Evolutionary conservation across 768 basidiomycete genomes (phyloP), one percentile per base, ranked within the genome.

Genomic region (Trametes cingulata): DNA sequence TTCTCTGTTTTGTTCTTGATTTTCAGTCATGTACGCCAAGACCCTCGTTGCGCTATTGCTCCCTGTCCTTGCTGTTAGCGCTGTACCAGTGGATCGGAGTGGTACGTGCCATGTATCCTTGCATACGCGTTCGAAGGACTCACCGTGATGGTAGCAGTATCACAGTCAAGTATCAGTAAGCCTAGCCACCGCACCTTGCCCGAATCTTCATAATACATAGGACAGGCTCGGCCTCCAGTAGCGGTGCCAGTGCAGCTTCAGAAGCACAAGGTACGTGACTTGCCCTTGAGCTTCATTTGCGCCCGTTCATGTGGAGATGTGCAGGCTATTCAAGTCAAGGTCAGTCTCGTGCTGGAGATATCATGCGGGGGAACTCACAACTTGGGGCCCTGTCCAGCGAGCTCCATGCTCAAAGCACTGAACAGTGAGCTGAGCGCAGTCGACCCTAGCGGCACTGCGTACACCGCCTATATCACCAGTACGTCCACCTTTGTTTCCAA

Each of bases 391-490:
- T 13, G 22, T 45, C 19, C 36, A 52, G 50, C 36, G 14, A 52
- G 50, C 22, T 37, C 33, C 13, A 22, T 52, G 36, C 50, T 52
- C 37, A 35, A 25, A n/a, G 37, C 14, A 3, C 8, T 52, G 19
- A 36, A 52, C 13, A 52, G 37, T 20, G 50, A 52, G 50, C 25
- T 52, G 20, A 25, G 37, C 22, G 50, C 50, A 41, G 50, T 36
- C 14, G 37, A 20, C 14, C 35, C 50, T 12, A 25, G 37, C 24
- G 49, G 35, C 6, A 37, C 49, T n/a, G 37, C 22, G 6, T 52
- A 52, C 37, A 52, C 50, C 19, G 50, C 37, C 36, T 52, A 39
- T 20, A 39, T 39, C 50, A 52, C 50, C 35, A 52, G 50, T 52
- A 40, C 8, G 50, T 14, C 3, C 20, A 45, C 25, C 5, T 13